Conservation (phyloP, 108 stramenopile species). For the Aureococcus anophagefferens region DNA sequence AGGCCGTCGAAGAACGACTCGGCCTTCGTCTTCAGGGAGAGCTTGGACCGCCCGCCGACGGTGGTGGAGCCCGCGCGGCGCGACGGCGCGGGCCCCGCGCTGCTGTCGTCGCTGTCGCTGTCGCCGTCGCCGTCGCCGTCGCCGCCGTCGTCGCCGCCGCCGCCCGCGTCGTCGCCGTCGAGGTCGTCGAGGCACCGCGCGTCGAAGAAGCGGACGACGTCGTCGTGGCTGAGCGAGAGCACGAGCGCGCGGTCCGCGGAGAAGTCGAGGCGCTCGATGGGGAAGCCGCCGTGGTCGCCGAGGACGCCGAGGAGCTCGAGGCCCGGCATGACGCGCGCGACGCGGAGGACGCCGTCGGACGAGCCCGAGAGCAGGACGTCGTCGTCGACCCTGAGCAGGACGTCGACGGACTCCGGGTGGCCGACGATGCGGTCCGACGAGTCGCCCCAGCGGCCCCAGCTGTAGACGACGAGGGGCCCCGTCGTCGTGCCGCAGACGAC, state of each 20-base stretch:
- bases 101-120: too few species aligned
- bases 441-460: conserved; percentile 86
- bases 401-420: conserved; percentile 76
- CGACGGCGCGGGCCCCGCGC: too few species aligned
- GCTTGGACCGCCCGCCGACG: too few species aligned
- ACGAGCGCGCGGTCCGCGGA: conserved; percentile 61
- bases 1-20: too few species aligned
- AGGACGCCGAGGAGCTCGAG: conserved; percentile 71
- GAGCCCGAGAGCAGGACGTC: conserved; percentile 85
- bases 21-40: too few species aligned
- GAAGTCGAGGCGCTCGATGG: conserved; percentile 70
- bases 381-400: conserved; percentile 82
- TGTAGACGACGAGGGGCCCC: conserved; percentile 71
- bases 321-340: conserved; percentile 78
- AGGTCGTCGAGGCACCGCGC: background rate
- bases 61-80: too few species aligned
- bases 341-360: conserved; percentile 82
- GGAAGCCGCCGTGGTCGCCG: conserved; percentile 76
- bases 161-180: conserved; percentile 5
- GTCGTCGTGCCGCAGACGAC: conserved; percentile 75
- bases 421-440: conserved; percentile 80
- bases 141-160: conserved; percentile 6
- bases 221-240: conserved; percentile 37
- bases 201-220: conserved; percentile 36
- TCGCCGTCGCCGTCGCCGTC: background rate